Conservation (phyloP, 2,329 filamentous ascomycete species). For the Fusarium kyushuense region DNA sequence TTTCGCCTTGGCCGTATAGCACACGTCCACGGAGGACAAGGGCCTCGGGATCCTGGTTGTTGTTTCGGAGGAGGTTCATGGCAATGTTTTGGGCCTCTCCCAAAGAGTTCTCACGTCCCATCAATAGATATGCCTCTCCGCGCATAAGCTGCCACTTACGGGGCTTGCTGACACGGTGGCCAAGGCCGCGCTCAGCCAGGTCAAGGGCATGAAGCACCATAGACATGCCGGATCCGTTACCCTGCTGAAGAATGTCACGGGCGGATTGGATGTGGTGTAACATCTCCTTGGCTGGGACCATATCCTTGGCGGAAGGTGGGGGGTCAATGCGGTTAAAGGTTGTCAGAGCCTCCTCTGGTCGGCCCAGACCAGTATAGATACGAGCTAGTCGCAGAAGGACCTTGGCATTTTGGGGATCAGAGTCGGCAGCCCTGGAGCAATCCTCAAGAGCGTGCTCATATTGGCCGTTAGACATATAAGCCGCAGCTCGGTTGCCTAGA, state of each 20-base stretch:
- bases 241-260: constrained; percentile 78
- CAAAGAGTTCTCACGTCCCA: constrained; percentile 88
- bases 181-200: constrained; percentile 85
- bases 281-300: constrained; percentile 86
- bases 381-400: constrained; percentile 88
- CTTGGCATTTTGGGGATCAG: constrained; percentile 89
- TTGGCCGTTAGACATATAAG: constrained; percentile 87
- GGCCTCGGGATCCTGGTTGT: constrained; percentile 93
- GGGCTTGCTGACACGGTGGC: constrained; percentile 79
- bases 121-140: constrained; percentile 91
- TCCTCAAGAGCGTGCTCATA: constrained; percentile 87
- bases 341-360: constrained; percentile 86
- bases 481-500: constrained; percentile 93
- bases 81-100: constrained; percentile 94
- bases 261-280: constrained; percentile 83
- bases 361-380: constrained; percentile 88
- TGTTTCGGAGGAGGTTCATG: constrained; percentile 85
- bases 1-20: constrained; percentile 91
- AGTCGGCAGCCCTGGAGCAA: constrained; percentile 81
- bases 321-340: constrained; percentile 86
- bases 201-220: constrained; percentile 95
- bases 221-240: constrained; percentile 83
- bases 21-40: constrained; percentile 88
- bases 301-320: constrained; percentile 85
- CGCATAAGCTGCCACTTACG: constrained; percentile 95